Base-by-base conservation (phyloP, 2,329 filamentous ascomycete genomes). In the Penicillium olsonii region DNA sequence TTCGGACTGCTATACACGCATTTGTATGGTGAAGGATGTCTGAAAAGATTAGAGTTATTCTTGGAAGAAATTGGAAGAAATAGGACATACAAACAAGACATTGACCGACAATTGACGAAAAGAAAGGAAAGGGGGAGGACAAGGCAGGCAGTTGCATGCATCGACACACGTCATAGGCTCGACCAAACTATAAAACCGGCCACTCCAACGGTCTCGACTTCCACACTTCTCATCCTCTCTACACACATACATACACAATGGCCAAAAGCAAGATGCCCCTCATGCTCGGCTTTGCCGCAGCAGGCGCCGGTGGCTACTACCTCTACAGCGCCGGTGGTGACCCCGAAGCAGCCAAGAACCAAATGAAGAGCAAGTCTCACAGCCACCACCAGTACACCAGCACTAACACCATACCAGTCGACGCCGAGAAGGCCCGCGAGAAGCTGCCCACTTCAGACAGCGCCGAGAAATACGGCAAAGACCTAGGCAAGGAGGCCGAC, bases 281-380 rank as follows among this genome's bases (percentile, higher is more conserved):
- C 33, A 72, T 68, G 60, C 58, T 75, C 26, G 69, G 85, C 62
- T 73, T 84, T 59, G 82, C 78, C 52, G 84, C 83, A 57, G 86
- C 81, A 26, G 83, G 82, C 62, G 87, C 84, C 57, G 76, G 85
- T 50, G 90, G 88, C 37, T 97, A 96, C 80, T 97, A 97, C 78
- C 82, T 97, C 55, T 99, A 95, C 79, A 80, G 75, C 43, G 87
- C 92, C 14, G 92, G 92, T 54, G 92, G 92, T 50, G 82, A 84
- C 70, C 80, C 90, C 43, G 89, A 87, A 72, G 84, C 82, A 42
- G 92, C 92, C n/a, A 84, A 91, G 80, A 88, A 92, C 79, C 80
- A 94, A 71, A 81, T 88, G 60, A 88, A 96, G 78, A 83, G 92
- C 96, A 76, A 38, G 84, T 76, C 19, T 15, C 6, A 45, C 5